A percentile compares a stretch with the other conserved stretches of the same genome.
These are phyloP conservation scores for Endothia cerciana DNA, from an alignment of 2,329 filamentous ascomycete species.

Conservation along the genomic window DNA sequence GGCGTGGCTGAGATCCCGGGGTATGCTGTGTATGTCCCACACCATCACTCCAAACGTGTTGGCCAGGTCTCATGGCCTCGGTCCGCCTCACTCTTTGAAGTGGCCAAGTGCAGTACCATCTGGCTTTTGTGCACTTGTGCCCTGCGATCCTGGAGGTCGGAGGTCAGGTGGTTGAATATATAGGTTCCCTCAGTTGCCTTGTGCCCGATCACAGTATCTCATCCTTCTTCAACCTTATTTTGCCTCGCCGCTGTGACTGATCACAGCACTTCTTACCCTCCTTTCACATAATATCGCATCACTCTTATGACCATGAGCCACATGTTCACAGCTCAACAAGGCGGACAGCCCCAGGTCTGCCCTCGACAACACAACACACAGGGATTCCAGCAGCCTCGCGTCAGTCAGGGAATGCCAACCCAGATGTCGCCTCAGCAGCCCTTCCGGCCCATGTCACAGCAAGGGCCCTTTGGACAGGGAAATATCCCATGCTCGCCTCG, in stretches of 20 bases:
- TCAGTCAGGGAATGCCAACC: background rate
- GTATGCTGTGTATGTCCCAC: background rate
- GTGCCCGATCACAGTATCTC: conserved; percentile 4
- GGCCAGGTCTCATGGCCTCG: background rate
- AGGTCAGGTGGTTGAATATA: background rate
- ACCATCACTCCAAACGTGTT: background rate
- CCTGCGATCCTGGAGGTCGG: conserved; percentile 2
- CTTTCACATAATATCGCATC: background rate
- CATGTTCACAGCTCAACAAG: background rate
- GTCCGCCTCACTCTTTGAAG: background rate
- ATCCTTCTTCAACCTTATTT: background rate
- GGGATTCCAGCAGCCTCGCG: background rate
- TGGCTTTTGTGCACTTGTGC: background rate
- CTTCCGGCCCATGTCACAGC: background rate
- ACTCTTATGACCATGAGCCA: background rate
- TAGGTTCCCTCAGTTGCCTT: conserved; percentile 3
- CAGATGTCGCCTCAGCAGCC: background rate
- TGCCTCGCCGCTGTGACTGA: background rate
- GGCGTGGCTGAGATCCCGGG: background rate
- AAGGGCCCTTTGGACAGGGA: background rate
- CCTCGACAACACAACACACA: background rate
- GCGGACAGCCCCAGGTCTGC: background rate
- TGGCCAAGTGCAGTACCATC: background rate
- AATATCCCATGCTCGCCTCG: background rate
- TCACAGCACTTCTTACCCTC: background rate